Percentiles rank a stretch among this genome's conserved stretches.
phyloP scores from a whole-genome alignment of 352 stramenopile species.

The Phytophthora quininea region DNA sequence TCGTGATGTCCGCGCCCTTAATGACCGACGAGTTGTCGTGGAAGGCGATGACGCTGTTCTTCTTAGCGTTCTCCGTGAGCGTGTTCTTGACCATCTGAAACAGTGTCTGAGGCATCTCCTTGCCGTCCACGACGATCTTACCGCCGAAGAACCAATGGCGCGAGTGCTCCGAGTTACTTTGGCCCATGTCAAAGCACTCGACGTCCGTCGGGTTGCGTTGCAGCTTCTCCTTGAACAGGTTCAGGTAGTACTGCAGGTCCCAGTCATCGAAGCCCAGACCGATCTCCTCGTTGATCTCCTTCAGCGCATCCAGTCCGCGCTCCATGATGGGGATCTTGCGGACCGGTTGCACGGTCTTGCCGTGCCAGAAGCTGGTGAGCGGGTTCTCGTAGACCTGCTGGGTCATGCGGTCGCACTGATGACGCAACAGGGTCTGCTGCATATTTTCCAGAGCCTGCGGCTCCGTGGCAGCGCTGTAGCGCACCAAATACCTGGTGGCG shows the following conservation, averaged over 20 bases:
- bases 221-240: slow-evolving; percentile 97
- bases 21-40: slow-evolving; percentile 99
- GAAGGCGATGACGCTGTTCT: slow-evolving; percentile 99
- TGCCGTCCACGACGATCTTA: slow-evolving; percentile 98
- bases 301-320: slow-evolving; percentile 93
- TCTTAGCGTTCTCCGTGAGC: slow-evolving; percentile 86
- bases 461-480: slow-evolving; percentile 39
- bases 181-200: slow-evolving; percentile 99
- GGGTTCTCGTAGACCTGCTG: slow-evolving; percentile 94
- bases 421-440: slow-evolving; percentile 64
- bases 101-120: slow-evolving; percentile 96
- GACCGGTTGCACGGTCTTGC: slow-evolving; percentile 83
- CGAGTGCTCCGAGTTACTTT: slow-evolving; percentile 99
- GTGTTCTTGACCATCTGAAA: slow-evolving; percentile 99
- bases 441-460: slow-evolving; percentile 52
- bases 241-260: slow-evolving; percentile 98
- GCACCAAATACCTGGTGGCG: slow-evolving; percentile 91
- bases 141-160: slow-evolving; percentile 99
- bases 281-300: slow-evolving; percentile 95
- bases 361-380: slow-evolving; percentile 92
- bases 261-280: slow-evolving; percentile 99
- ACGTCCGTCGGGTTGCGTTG: slow-evolving; percentile 98
- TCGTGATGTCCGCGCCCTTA: slow-evolving; percentile 90
- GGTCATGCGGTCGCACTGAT: slow-evolving; percentile 97
- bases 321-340: slow-evolving; percentile 95